Base-by-base conservation (phyloP, 441 rosid genomes). In the Macaranga tanarius region DNA sequence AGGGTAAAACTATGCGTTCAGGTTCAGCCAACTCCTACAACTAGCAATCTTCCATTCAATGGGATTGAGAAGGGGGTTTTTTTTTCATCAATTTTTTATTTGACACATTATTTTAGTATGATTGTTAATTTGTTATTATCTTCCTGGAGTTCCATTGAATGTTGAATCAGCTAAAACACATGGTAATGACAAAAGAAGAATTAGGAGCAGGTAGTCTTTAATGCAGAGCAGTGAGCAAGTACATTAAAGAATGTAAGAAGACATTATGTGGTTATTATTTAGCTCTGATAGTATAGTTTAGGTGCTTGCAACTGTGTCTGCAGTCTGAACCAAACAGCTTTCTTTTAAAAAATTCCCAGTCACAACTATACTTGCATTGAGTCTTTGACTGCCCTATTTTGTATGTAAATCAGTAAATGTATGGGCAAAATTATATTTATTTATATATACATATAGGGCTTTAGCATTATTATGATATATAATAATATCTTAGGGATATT, bases 231-330 rank as follows among this genome's bases (percentile, higher is more conserved):
- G 20, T 38, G 7, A 10, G 15, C 23, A 62, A 38, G 4, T 34
- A 40, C 25, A 6, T 63, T 20, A 63, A 63, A 50, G 69, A 48
- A 65, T 23, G 38, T 13, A 45, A 65, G 69, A 65, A 23, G 22
- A 65, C 13, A 65, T 65, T 23, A 12, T 20, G 26, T 11, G 44
- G 19, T 63, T 40, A 63, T 4, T 40, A 22, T 45, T 65, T 22
- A 65, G n/a, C 23, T 23, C 19, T 47, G 69, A 65, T 65, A 65
- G 45, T 23, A 15, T 23, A 65, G 34, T 65, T 64, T 45, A 65
- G 25, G 55, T 65, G 38, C 26, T 4, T 65, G 55, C 55, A 65
- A 65, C 55, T 65, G 69, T 63, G 47, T 63, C 55, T 65, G 38
- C 25, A 25, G 57, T 22, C 60, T 51, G 51, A 62, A 50, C 40